Base-by-base conservation (phyloP, 202 grass and related monocot genomes). In the Hordeum pubiflorum region DNA sequence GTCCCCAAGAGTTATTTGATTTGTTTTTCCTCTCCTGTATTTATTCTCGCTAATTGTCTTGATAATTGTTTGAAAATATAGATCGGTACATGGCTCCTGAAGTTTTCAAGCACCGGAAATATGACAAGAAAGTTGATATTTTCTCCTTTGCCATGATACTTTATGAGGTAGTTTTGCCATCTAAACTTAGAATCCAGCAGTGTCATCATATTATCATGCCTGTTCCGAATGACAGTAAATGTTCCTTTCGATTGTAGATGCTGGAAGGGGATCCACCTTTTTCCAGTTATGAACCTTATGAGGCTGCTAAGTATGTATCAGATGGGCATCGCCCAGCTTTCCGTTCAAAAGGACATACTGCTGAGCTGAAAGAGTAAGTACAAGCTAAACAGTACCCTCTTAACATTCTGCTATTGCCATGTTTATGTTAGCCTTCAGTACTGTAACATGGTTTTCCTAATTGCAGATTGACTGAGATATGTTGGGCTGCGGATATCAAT, bases 101-200 rank as follows among this genome's bases (percentile, higher is more conserved):
- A 93, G 96, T 99, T 65, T 99, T 99, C 85, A 99, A 89, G 87
- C 96, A 99, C 60, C 86, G 92, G 48, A 99, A 89, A 67, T 99
- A 99, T 39, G 96, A 99, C 77, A 99, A 96, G 81, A 99, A 99
- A 96, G 92, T 99, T 44, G 92, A 99, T 81, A 83, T 99, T 41
- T 99, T 99, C 79, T 99, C 96, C 78, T 99, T 99, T 90, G 92
- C 89, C 77, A 99, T 99, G 96, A 99, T 99, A 83, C 80, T 99
- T 7, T 96, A 99, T 33, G 89, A 99, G 96, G 96, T 96, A 91
- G 66, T 63, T 84, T 82, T 63, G 44, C 73, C 69, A 85, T 11
- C 24, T 72, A 39, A 69, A 81, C 14, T 10, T 72, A 57, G 13
- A 75, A 79, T 2, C 15, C n/a, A 69, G 20, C 33, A 79, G 65